Conservation (phyloP, 164 flowering plant genomes). For the Taxillus chinensis region DNA sequence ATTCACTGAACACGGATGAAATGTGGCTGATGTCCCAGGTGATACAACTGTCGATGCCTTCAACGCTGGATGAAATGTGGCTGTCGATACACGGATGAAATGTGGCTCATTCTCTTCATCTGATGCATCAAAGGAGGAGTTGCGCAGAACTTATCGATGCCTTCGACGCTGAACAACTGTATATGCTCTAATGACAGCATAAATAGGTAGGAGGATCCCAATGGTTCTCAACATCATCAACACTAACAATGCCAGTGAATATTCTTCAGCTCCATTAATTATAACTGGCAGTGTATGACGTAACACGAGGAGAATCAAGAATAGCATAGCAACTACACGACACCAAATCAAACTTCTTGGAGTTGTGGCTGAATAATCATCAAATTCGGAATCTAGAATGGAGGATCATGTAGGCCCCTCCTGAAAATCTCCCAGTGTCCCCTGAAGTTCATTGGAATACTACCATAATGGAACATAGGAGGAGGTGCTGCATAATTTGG, state of each 20-base stretch:
- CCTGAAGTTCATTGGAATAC: conserved; percentile 61
- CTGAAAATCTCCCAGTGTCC: conserved; percentile 61
- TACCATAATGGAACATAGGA: conserved; percentile 41
- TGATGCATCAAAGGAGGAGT: conserved; percentile 6
- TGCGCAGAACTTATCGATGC: conserved; percentile 15
- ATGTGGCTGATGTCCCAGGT: conserved; percentile 13
- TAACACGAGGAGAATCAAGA: conserved; percentile 54
- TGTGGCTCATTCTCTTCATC: conserved; percentile 35
- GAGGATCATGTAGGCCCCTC: conserved; percentile 36
- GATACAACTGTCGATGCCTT: too few species aligned
- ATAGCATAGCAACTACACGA: conserved; percentile 60
- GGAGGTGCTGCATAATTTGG: conserved; percentile 72
- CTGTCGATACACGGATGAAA: too few species aligned
- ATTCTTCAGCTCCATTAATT: conserved; percentile 39
- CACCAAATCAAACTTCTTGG: conserved; percentile 53
- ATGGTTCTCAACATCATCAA: conserved; percentile 24
- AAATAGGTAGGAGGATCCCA: conserved; percentile 40
- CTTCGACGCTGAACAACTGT: conserved; percentile 27
- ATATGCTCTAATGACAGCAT: conserved; percentile 31
- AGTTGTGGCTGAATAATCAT: conserved; percentile 31
- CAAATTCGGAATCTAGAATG: conserved; percentile 31
- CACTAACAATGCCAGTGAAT: conserved; percentile 37
- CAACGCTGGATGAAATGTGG: too few species aligned
- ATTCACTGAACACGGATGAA: conserved; percentile 17
- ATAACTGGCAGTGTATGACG: conserved; percentile 62